These are phyloP conservation scores for Corinectria fuckeliana DNA, from an alignment of 2,329 filamentous ascomycete species.

Conservation along the genomic window DNA sequence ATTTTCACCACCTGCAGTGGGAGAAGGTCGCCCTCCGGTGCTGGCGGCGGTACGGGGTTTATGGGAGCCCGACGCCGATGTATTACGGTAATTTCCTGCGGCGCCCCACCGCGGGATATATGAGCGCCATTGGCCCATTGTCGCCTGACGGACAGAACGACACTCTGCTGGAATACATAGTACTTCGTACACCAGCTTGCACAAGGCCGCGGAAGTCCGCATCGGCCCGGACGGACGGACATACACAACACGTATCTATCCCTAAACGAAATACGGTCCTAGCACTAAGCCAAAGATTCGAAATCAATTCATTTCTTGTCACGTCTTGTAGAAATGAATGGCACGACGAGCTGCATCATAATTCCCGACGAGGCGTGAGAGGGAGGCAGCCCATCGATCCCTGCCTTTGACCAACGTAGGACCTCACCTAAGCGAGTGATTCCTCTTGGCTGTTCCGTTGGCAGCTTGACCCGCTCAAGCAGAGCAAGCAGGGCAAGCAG, in stretches of 20 bases:
- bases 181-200: not conserved
- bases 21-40: too few species aligned
- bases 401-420: not conserved
- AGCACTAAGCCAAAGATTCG: not conserved
- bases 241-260: not conserved
- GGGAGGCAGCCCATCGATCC: conserved; percentile 19
- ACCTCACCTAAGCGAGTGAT: conserved; percentile 9
- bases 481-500: not conserved
- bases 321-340: not conserved
- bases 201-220: not conserved
- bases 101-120: conserved; percentile 16
- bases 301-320: not conserved
- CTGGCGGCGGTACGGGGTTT: conserved; percentile 38
- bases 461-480: not conserved
- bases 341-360: not conserved
- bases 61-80: conserved; percentile 28
- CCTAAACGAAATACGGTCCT: not conserved
- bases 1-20: too few species aligned
- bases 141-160: conserved; percentile 27
- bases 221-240: not conserved
- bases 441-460: not conserved
- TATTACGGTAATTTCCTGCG: conserved; percentile 39
- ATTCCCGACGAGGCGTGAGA: not conserved
- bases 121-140: conserved; percentile 10
- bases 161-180: not conserved